Base-by-base conservation (phyloP, 805 yeast genomes). In the Phaffomyces thermotolerans region DNA sequence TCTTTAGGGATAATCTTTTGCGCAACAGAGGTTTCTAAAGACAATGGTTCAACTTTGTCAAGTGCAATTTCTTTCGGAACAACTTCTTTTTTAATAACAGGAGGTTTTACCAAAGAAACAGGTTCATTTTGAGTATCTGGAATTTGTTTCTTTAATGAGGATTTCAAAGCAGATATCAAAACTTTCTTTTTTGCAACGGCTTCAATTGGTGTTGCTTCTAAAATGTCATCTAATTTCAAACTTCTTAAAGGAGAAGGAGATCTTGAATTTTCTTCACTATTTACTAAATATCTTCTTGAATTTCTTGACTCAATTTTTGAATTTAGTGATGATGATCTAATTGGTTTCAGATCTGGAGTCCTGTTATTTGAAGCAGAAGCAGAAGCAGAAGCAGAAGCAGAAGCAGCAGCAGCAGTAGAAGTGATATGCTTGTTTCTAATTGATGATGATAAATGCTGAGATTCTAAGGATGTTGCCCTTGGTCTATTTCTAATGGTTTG, bases 321-420 rank as follows among this genome's bases (percentile, higher is more conserved):
- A 20, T 46, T 45, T 34, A 55, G 15, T 4, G 59, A 55, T 2
- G 57, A 53, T 12, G 46, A 45, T 39, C 61, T 46, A 18, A 50
- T n/a, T 45, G 48, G 14, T 22, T 23, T 30, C 9, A 15, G 9
- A 31, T 15, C 18, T 30, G 8, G 32, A 13, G n/a, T 5, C 18
- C 17, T 18, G 18, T 37, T 29, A 25, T 22, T 29, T 22, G 24
- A 29, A 2, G 25, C 10, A 10, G 51, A 51, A n/a, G 58, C 58
- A 36, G 53, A 45, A 5, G 56, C 54, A 25, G 61, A 54, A 33
- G 59, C 53, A 4, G 59, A 50, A 14, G 12, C 58, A 36, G 53
- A 45, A 5, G 56, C 54, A 25, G 61, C 54, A 33, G 59, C 53
- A 4, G 59, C 51, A 14, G 12, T 36, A 12, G 20, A 40, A 33